Base-by-base conservation (phyloP, 2,329 filamentous ascomycete species). In the Westerdykella aurantiaca region DNA sequence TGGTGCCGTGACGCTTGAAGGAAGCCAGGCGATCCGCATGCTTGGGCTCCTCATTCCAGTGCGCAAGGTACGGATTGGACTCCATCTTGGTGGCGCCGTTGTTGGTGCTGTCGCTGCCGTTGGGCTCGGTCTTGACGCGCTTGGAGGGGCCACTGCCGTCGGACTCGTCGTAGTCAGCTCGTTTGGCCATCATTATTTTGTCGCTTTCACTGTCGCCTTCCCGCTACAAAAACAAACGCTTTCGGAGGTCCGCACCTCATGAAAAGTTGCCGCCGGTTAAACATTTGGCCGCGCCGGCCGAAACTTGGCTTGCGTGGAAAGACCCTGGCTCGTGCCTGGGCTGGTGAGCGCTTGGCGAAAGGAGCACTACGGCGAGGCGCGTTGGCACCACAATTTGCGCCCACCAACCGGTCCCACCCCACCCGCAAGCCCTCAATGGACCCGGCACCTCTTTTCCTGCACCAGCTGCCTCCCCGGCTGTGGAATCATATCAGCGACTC, bases 11-110 rank as follows among this genome's bases (percentile, higher is more conserved):
- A 53, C 86, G 82, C 67, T 79, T 81, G 69, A 96, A 82, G 46
- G 77, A 74, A 34, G 77, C 74, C 44, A 95, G 60, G 16, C 42
- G 47, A 37, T 49, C 34, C 77, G 46, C 49, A 49, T 50, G 52
- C 35, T 45, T 55, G 50, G 53, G 43, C 49, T 78, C 71, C 50
- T 83, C 77, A 69, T 91, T 82, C 81, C 86, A 85, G 70, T 98
- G 93, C 44, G 89, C 87, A 50, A 98, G 81, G 73, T 98, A 97
- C 1, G 87, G 88, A 66, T 97, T 97, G 42, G 79, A 77, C 61
- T 80, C 76, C 51, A 67, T 70, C 48, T 70, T 69, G 53, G 56
- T 45, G 54, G 66, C 52, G 55, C 58, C 63, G 39, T 39, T 48
- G 35, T 60, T 58, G 51, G 58, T 63, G 39, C 38, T 43, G n/a